Evolutionary conservation across 2,329 filamentous ascomycete genomes (phyloP).

Genomic region (Geoglossum cookeanum): DNA sequence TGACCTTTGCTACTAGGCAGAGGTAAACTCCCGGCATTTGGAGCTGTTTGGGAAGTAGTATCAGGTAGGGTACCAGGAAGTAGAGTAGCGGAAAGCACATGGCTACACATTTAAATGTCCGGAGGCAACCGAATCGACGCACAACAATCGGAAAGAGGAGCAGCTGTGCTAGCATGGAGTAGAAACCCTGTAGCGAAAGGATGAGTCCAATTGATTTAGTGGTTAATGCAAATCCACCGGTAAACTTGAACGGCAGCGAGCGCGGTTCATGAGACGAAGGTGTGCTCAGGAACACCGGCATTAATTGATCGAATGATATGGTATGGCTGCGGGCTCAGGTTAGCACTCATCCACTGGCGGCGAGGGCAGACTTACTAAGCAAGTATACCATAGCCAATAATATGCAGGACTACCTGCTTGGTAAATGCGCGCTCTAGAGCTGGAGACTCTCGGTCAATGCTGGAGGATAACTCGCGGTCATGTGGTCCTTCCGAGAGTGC

Average conservation of each 20-base stretch:
- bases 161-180: conserved; percentile 74
- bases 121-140: conserved; percentile 54
- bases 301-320: conserved; percentile 86
- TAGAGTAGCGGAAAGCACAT: conserved; percentile 77
- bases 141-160: conserved; percentile 67
- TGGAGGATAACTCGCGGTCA: conserved; percentile 19
- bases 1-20: conserved; percentile 79
- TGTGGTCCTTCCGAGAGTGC: conserved; percentile 13
- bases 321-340: conserved; percentile 48
- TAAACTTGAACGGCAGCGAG: conserved; percentile 69
- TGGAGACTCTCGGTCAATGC: conserved; percentile 17
- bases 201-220: conserved; percentile 76
- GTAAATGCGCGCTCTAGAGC: conserved; percentile 50
- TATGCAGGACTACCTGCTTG: conserved; percentile 66
- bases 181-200: conserved; percentile 70
- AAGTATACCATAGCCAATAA: conserved; percentile 75
- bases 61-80: conserved; percentile 70
- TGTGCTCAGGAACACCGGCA: conserved; percentile 80
- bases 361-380: conserved; percentile 55
- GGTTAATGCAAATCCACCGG: conserved; percentile 65
- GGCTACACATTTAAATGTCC: conserved; percentile 65
- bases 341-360: neutral
- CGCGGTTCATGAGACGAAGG: conserved; percentile 29
- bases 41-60: conserved; percentile 54
- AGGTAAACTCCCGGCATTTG: conserved; percentile 59